phyloP scores from a whole-genome alignment of 2,329 filamentous ascomycete genomes.

The Neonectria punicea region DNA sequence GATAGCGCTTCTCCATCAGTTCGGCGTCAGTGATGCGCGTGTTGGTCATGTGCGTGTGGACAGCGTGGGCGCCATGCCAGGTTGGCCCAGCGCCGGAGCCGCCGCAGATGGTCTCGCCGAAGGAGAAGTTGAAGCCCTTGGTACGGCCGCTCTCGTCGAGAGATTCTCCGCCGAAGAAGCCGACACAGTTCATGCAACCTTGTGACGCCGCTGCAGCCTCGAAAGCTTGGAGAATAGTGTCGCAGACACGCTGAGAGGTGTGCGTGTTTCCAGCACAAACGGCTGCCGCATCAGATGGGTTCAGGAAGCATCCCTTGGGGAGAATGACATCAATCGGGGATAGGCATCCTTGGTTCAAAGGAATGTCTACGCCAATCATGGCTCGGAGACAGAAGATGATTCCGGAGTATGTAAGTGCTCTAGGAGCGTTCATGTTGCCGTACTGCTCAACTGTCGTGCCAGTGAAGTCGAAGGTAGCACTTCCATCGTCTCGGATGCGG shows the following conservation, averaged over 20 bases:
- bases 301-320: conserved; percentile 43
- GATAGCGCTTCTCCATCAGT: conserved; percentile 47
- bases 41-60: conserved; percentile 49
- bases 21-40: conserved; percentile 48
- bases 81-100: conserved; percentile 42
- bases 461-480: conserved; percentile 65
- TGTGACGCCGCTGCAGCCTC: conserved; percentile 77
- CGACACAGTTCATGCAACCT: conserved; percentile 82
- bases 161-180: conserved; percentile 73
- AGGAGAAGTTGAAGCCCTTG: conserved; percentile 34
- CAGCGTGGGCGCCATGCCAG: conserved; percentile 42
- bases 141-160: conserved; percentile 23
- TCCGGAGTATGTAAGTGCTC: conserved; percentile 49
- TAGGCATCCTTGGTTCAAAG: conserved; percentile 60
- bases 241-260: conserved; percentile 52
- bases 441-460: conserved; percentile 48
- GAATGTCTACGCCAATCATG: conserved; percentile 44
- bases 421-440: conserved; percentile 49
- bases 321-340: conserved; percentile 34
- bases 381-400: conserved; percentile 44
- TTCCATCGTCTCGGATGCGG: conserved; percentile 77
- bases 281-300: conserved; percentile 43
- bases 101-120: conserved; percentile 47
- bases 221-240: conserved; percentile 81
- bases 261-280: conserved; percentile 45